phyloP scores from a whole-genome alignment of 441 rosid genomes.

The Gossypium laxum region DNA sequence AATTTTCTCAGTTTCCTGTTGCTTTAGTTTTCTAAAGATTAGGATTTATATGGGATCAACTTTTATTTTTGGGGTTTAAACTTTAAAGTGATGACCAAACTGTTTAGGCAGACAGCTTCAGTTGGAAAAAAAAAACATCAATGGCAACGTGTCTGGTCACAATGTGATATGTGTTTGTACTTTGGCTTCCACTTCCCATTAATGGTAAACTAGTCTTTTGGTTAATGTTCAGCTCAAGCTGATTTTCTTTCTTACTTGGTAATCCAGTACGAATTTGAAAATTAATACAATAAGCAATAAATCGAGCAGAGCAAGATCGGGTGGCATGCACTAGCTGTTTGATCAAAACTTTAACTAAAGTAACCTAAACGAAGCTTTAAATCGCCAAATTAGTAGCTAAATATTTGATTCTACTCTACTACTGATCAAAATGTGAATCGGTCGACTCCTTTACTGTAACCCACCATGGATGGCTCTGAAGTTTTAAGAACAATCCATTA shows the following conservation, averaged over 20 bases:
- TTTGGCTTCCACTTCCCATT: background rate
- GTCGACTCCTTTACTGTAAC: background rate
- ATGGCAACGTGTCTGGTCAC: background rate
- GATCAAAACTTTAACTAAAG: too few species aligned
- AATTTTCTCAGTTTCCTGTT: constrained; percentile 1
- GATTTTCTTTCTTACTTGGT: background rate
- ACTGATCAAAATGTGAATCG: background rate
- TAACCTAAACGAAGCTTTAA: background rate
- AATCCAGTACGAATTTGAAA: background rate
- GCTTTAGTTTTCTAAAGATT: background rate
- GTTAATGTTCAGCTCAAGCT: background rate
- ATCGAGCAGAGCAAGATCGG: background rate
- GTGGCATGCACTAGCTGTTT: background rate
- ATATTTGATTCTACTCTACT: background rate
- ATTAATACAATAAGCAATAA: background rate
- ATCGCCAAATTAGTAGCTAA: background rate
- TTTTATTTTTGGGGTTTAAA: background rate
- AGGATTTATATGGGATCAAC: background rate
- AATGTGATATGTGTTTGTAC: background rate
- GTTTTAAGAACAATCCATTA: background rate
- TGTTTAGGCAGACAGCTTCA: background rate
- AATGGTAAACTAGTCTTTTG: background rate
- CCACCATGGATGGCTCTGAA: background rate
- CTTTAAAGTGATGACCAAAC: background rate
- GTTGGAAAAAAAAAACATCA: background rate